Conservation (phyloP, 2,329 filamentous ascomycete species). For the Aspergillus oerlinghausenensis region DNA sequence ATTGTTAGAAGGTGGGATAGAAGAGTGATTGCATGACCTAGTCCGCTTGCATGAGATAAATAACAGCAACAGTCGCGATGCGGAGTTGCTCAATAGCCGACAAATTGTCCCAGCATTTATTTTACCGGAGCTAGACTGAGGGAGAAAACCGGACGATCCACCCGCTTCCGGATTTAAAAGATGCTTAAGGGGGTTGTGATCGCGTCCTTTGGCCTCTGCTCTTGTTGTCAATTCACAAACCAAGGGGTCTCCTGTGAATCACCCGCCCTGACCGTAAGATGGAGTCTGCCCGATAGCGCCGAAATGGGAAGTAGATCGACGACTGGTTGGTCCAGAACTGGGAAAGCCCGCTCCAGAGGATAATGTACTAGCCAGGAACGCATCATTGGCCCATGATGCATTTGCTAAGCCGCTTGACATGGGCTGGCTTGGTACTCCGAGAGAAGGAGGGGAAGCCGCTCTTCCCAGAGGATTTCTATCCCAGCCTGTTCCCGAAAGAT, state of each 20-base stretch:
- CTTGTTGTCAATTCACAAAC: background rate
- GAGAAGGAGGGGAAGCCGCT: constrained; percentile 14
- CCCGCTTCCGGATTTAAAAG: background rate
- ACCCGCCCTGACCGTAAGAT: constrained; percentile 46
- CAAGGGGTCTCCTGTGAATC: constrained; percentile 17
- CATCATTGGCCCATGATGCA: constrained; percentile 33
- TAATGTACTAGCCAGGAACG: constrained; percentile 31
- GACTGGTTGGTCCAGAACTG: constrained; percentile 21
- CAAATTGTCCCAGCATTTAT: background rate
- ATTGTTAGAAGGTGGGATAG: background rate
- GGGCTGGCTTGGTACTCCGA: constrained; percentile 21
- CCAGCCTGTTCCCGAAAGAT: constrained; percentile 20
- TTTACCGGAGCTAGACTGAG: background rate
- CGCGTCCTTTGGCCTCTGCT: background rate
- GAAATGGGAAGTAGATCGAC: constrained; percentile 29
- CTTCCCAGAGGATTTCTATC: constrained; percentile 16
- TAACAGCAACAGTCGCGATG: background rate
- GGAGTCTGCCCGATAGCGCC: constrained; percentile 45
- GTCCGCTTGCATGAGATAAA: background rate
- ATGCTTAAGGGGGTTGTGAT: background rate
- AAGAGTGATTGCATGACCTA: background rate
- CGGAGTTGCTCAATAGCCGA: background rate
- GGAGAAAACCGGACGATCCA: background rate
- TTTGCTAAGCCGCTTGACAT: constrained; percentile 24
- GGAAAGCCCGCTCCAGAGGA: constrained; percentile 22